phyloP scores from a whole-genome alignment of 2,329 filamentous ascomycete species.

The Stagonosporopsis rhizophila region DNA sequence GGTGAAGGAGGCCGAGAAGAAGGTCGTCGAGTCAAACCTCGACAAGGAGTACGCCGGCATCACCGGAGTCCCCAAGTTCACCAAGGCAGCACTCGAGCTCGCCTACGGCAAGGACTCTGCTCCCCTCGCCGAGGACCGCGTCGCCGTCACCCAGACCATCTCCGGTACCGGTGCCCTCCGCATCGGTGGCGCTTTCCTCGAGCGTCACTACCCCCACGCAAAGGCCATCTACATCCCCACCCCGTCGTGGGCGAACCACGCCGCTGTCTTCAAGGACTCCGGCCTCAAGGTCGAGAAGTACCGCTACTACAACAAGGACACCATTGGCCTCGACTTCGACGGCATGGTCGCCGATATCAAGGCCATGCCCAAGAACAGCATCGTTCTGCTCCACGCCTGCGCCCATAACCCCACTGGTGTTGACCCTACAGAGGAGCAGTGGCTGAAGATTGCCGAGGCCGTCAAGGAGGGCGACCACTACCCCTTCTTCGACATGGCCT shows the following conservation, averaged over 20 bases:
- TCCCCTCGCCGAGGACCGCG: conserved; percentile 74
- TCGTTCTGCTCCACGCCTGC: conserved; percentile 94
- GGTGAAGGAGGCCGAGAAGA: conserved; percentile 86
- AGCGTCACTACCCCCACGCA: conserved; percentile 86
- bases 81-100: conserved; percentile 86
- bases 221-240: conserved; percentile 98
- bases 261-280: conserved; percentile 92
- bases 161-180: conserved; percentile 96
- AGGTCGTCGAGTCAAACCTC: conserved; percentile 76
- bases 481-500: conserved; percentile 87
- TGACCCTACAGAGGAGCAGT: conserved; percentile 90
- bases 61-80: conserved; percentile 93
- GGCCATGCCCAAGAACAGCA: conserved; percentile 81
- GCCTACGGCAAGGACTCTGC: conserved; percentile 86
- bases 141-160: conserved; percentile 96
- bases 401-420: conserved; percentile 98
- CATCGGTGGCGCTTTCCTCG: conserved; percentile 91
- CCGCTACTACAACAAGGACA: conserved; percentile 99
- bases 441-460: conserved; percentile 85
- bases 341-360: conserved; percentile 92
- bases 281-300: conserved; percentile 93
- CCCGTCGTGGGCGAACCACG: conserved; percentile 98
- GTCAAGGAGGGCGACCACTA: conserved; percentile 89
- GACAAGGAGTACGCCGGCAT: conserved; percentile 99
- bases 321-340: conserved; percentile 96